A percentile compares a stretch with the other conserved stretches of the same genome.
Evolutionary conservation across 768 basidiomycete genomes (phyloP).

Genomic region (Calocera viscosa): DNA sequence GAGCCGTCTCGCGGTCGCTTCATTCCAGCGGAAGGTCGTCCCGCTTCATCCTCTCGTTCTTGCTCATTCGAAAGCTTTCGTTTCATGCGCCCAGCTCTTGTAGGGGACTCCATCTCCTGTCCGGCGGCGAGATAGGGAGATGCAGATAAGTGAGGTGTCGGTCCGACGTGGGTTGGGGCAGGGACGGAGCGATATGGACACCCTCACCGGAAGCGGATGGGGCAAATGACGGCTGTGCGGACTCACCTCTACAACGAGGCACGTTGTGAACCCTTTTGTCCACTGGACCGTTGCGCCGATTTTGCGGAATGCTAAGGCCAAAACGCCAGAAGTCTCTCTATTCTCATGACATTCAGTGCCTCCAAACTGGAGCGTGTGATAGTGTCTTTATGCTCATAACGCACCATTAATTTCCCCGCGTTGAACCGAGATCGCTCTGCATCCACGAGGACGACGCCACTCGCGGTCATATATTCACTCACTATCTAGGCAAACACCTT

Average conservation of each 20-base stretch:
- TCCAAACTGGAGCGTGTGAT: too few relatives aligned
- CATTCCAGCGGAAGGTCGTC: background rate
- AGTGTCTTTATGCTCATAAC: too few relatives aligned
- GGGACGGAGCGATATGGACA: background rate
- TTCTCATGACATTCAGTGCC: too few relatives aligned
- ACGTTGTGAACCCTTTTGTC: too few relatives aligned
- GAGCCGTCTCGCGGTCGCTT: conserved; percentile 1
- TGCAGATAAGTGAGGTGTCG: background rate
- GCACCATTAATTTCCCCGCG: too few relatives aligned
- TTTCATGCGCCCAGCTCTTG: background rate
- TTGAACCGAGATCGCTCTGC: too few relatives aligned
- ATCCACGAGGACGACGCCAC: too few relatives aligned
- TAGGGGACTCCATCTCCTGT: background rate
- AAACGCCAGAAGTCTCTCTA: too few relatives aligned
- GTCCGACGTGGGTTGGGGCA: background rate
- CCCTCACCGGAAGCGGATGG: conserved; percentile 1
- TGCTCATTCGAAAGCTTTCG: conserved; percentile 3
- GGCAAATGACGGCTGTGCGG: background rate
- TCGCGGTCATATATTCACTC: too few relatives aligned
- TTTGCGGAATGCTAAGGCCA: too few relatives aligned
- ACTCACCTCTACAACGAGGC: background rate
- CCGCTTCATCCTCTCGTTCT: background rate
- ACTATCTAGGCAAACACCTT: too few relatives aligned
- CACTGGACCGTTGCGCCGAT: too few relatives aligned
- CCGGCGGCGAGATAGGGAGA: background rate